Evolutionary conservation across 2,329 filamentous ascomycete genomes (phyloP), one percentile per base, ranked within the genome.

Genomic region (Trichoderma sp.): DNA sequence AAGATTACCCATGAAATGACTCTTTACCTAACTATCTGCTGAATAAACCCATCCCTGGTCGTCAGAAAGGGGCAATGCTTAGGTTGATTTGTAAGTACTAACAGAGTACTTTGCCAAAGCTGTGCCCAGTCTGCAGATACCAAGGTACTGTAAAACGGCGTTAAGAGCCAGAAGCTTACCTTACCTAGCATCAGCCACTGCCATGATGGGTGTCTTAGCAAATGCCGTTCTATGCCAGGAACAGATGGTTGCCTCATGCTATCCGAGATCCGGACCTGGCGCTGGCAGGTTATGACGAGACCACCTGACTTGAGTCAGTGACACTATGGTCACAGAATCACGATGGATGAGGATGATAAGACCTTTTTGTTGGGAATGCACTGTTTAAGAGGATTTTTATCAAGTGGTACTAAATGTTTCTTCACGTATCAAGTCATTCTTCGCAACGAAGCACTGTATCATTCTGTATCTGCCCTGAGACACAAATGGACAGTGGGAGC

Each of bases 281-380:
- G 29, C 35, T 37, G 55, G 37, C n/a, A 24, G n/a, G 40, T 52
- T 29, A 57, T 59, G 63, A 67, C 21, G 63, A 29, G 61, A 66
- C 68, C 68, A 69, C 52, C 56, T 69, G 68, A 69, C 61, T 60
- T 43, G 61, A 31, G 68, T 53, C 40, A 59, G 68, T 69, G 68
- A 69, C 68, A 66, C 68, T 33, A 58, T 58, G 68, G 61, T 66
- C 59, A 68, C 66, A 68, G 66, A 49, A 62, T 29, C n/a, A 68
- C 57, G 47, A 57, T 55, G 66, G 31, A 37, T 37, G 58, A 37
- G 29, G 11, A 43, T 40, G 47, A 40, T 11, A 58, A 13, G 6
- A 19, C 19, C 8, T 31, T 57, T 66, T 58, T 66, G 63, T 66
- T 57, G 63, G 53, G 33, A 19, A 19, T 53, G 31, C 52, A 31